These are phyloP conservation scores for Cyclanthera cordifolia DNA, from an alignment of 306 rosid species.

Conservation along the genomic window DNA sequence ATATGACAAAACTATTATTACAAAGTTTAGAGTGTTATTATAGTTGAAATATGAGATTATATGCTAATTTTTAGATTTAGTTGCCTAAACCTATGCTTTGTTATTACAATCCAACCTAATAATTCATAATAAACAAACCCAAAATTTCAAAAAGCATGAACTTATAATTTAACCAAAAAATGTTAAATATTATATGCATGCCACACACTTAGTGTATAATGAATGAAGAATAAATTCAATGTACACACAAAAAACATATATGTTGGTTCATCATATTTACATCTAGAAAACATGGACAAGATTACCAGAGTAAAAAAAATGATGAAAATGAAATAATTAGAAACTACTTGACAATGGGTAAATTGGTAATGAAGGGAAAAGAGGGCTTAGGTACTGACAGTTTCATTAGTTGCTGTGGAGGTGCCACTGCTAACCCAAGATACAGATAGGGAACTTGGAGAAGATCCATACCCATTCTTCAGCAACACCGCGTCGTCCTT, in stretches of 20 bases:
- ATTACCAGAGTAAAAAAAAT: not conserved
- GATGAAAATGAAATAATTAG: not conserved
- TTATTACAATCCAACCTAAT: too few relatives aligned
- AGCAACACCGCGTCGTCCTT: conserved; percentile 36
- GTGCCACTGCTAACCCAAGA: conserved; percentile 10
- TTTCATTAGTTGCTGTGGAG: conserved; percentile 4
- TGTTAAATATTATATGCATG: too few relatives aligned
- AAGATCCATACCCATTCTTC: conserved; percentile 28
- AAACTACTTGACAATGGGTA: not conserved
- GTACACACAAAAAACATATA: not conserved
- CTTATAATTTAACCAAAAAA: not conserved
- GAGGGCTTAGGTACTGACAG: not conserved
- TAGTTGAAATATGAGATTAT: too few relatives aligned
- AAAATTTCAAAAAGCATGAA: too few relatives aligned
- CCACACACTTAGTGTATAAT: not conserved
- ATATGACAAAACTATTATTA: too few relatives aligned
- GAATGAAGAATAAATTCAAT: conserved; percentile 10
- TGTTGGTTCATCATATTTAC: not conserved
- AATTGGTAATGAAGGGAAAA: not conserved
- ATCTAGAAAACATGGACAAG: not conserved
- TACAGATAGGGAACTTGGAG: conserved; percentile 30
- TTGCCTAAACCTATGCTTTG: too few relatives aligned
- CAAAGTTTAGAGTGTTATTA: too few relatives aligned
- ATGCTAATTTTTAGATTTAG: too few relatives aligned
- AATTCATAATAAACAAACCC: too few relatives aligned